Percentiles rank a stretch among this genome's conserved stretches.
Evolutionary conservation across 2,329 filamentous ascomycete genomes (phyloP).

Genomic region (Graphilbum sp.): DNA sequence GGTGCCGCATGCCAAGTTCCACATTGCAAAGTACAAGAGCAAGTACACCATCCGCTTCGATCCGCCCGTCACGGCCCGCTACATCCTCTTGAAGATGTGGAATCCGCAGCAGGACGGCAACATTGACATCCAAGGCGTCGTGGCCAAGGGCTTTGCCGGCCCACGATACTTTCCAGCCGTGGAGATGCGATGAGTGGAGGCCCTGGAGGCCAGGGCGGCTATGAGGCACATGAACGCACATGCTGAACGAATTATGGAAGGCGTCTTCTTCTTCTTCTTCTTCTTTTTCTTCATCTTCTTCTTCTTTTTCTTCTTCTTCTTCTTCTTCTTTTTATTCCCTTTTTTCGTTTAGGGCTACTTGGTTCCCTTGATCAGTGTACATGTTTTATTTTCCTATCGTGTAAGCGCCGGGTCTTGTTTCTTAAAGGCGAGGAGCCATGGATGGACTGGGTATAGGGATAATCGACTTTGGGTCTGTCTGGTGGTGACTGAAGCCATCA

Average conservation of each 20-base stretch:
- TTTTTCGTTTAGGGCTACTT: too few relatives aligned
- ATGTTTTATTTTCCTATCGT: too few relatives aligned
- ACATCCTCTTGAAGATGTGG: conserved; percentile 83
- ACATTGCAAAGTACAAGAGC: conserved; percentile 66
- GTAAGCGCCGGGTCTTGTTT: too few relatives aligned
- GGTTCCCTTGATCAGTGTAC: too few relatives aligned
- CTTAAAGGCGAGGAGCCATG: too few relatives aligned
- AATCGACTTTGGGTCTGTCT: too few relatives aligned
- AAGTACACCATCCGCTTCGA: conserved; percentile 79
- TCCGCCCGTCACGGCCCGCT: conserved; percentile 64
- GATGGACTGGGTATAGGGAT: too few relatives aligned
- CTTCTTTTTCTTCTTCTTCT: neutral
- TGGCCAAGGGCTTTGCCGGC: conserved; percentile 71
- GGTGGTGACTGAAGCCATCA: too few relatives aligned
- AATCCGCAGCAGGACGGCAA: conserved; percentile 49
- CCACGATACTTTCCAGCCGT: conserved; percentile 67
- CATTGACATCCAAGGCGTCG: conserved; percentile 78
- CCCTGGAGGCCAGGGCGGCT: too few relatives aligned
- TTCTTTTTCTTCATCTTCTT: neutral
- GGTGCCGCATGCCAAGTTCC: conserved; percentile 60
- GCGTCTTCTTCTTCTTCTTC: neutral
- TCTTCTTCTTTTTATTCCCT: neutral
- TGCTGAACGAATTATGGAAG: neutral
- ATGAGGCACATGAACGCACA: neutral
- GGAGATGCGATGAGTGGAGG: conserved; percentile 34